Evolutionary conservation across 768 basidiomycete species (phyloP).

Genomic region (Xerocomellus intermedius): DNA sequence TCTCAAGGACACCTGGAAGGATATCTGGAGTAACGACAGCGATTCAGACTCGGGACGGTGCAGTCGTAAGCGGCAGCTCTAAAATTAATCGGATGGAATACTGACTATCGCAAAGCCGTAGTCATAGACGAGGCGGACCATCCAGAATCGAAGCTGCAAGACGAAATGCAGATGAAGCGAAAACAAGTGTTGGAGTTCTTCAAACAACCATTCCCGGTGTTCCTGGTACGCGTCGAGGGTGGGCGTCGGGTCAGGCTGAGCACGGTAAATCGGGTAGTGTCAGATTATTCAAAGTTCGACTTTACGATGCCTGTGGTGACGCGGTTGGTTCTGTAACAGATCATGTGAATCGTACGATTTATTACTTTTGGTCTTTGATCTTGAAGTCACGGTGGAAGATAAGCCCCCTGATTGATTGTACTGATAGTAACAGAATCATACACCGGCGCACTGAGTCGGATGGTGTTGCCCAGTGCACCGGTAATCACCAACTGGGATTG

Average conservation of each 20-base stretch:
- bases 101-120: constrained; percentile 4
- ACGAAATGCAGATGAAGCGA: constrained; percentile 17
- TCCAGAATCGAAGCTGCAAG: constrained; percentile 5
- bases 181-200: constrained; percentile 19
- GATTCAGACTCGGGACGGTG: background rate
- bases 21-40: background rate
- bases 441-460: too few relatives aligned
- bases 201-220: constrained; percentile 14
- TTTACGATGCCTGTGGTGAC: constrained; percentile 19
- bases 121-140: background rate
- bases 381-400: too few relatives aligned
- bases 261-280: constrained; percentile 10
- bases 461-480: too few relatives aligned
- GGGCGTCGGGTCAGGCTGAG: constrained; percentile 17
- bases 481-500: too few relatives aligned
- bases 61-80: constrained; percentile 2
- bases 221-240: constrained; percentile 14
- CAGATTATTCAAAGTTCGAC: constrained; percentile 13
- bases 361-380: background rate
- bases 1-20: background rate
- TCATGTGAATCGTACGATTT: background rate
- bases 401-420: too few relatives aligned
- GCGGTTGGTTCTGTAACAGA: constrained; percentile 13
- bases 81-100: background rate
- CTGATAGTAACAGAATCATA: too few relatives aligned